These are phyloP conservation scores for Clarireedia homoeocarpa DNA, from an alignment of 2,329 filamentous ascomycete genomes.

Conservation along the genomic window DNA sequence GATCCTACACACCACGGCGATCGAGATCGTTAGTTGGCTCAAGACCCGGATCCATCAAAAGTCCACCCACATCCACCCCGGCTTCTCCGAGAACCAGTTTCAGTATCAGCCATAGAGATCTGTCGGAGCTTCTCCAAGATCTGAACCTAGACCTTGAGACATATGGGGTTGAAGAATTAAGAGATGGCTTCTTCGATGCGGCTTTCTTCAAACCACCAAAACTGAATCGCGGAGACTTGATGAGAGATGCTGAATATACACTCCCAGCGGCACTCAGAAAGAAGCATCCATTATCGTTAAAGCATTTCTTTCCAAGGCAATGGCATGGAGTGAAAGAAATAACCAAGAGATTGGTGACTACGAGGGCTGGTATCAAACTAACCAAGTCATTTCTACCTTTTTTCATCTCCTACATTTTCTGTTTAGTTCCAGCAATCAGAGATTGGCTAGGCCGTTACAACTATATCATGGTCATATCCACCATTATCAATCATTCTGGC, in stretches of 20 bases:
- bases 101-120: slow-evolving; percentile 23
- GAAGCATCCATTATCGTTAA: slow-evolving; percentile 38
- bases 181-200: slow-evolving; percentile 38
- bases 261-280: slow-evolving; percentile 41
- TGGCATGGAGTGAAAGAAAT: slow-evolving; percentile 38
- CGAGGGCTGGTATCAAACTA: slow-evolving; percentile 43
- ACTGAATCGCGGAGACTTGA: slow-evolving; percentile 33
- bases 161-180: slow-evolving; percentile 35
- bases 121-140: slow-evolving; percentile 28
- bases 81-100: slow-evolving; percentile 19
- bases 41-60: slow-evolving; percentile 8
- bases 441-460: slow-evolving; percentile 45
- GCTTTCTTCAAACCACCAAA: slow-evolving; percentile 35
- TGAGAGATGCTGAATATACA: slow-evolving; percentile 36
- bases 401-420: slow-evolving; percentile 47
- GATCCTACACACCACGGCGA: slow-evolving; percentile 26
- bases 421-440: slow-evolving; percentile 41
- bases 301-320: slow-evolving; percentile 40
- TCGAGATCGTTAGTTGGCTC: slow-evolving; percentile 19
- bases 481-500: slow-evolving; percentile 50
- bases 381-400: slow-evolving; percentile 48
- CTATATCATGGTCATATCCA: slow-evolving; percentile 49
- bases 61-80: slow-evolving; percentile 20
- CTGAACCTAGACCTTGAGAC: slow-evolving; percentile 32
- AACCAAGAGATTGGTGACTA: slow-evolving; percentile 36